Conservation (phyloP, 352 stramenopile species). For the Phytophthora aleatoria region DNA sequence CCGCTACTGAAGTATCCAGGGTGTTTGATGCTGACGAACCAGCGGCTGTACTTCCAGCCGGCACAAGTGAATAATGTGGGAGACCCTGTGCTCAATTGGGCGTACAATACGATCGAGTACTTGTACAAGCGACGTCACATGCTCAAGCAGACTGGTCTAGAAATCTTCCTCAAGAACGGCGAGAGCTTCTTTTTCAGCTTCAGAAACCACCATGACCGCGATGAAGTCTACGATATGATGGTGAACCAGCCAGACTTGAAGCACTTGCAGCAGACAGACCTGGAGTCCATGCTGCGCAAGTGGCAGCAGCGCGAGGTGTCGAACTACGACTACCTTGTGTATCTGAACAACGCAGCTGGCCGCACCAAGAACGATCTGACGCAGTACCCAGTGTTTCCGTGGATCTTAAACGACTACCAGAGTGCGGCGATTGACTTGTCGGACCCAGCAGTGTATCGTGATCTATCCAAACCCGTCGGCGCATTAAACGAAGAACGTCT, state of each 20-base stretch:
- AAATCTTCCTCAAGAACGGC: constrained; percentile 81
- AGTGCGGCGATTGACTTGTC: constrained; percentile 84
- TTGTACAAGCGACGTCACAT: constrained; percentile 91
- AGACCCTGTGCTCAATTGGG: constrained; percentile 86
- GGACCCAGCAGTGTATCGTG: constrained; percentile 87
- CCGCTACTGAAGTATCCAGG: constrained; percentile 92
- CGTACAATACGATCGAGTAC: constrained; percentile 77
- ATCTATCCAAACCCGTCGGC: constrained; percentile 95
- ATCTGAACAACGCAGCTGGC: constrained; percentile 88
- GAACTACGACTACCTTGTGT: constrained; percentile 94
- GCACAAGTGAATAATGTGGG: constrained; percentile 93
- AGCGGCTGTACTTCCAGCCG: constrained; percentile 90
- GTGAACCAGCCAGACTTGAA: constrained; percentile 72
- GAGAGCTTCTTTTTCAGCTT: constrained; percentile 87
- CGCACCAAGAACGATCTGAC: constrained; percentile 90
- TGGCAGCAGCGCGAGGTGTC: constrained; percentile 90
- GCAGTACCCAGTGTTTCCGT: constrained; percentile 98
- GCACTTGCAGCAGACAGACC: constrained; percentile 59
- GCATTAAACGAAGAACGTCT: constrained; percentile 92
- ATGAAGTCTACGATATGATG: constrained; percentile 89
- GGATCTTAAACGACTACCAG: constrained; percentile 93
- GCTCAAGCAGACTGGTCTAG: constrained; percentile 88
- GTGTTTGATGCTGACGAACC: constrained; percentile 92
- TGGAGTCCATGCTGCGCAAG: constrained; percentile 81
- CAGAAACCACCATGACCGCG: constrained; percentile 63